Evolutionary conservation across 768 basidiomycete species (phyloP).

Genomic region (Lactarius akahatsu): DNA sequence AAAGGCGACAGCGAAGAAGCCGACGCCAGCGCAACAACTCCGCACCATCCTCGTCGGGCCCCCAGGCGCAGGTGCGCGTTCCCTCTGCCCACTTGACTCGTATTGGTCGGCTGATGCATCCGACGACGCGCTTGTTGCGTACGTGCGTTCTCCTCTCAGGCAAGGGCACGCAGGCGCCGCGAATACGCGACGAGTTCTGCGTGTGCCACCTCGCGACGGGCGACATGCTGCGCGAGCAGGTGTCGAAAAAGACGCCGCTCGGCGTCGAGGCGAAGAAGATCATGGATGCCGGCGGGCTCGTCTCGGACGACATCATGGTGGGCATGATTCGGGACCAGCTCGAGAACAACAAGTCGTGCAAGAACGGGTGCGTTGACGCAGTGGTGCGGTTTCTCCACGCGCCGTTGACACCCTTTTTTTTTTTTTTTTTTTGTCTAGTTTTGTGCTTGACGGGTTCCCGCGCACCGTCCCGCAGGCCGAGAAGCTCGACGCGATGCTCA

Average conservation of each 20-base stretch:
- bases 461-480: constrained; percentile 95
- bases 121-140: too few species aligned
- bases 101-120: too few species aligned
- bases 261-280: constrained; percentile 95
- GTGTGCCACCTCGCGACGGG: constrained; percentile 98
- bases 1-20: constrained; percentile 44
- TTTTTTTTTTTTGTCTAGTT: constrained; percentile 65
- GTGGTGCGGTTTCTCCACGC: too few species aligned
- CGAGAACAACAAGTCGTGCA: constrained; percentile 87
- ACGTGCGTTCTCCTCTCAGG: constrained; percentile 46
- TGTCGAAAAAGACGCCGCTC: constrained; percentile 79
- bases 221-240: constrained; percentile 97
- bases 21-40: constrained; percentile 73
- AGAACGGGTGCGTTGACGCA: constrained; percentile 76
- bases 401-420: neutral
- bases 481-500: constrained; percentile 92
- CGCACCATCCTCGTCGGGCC: constrained; percentile 94
- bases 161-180: constrained; percentile 97
- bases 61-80: constrained; percentile 85
- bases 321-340: constrained; percentile 96
- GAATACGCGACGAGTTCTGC: constrained; percentile 88
- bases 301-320: constrained; percentile 96
- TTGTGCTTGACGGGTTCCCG: constrained; percentile 99
- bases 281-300: constrained; percentile 95
- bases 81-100: neutral